phyloP scores from a whole-genome alignment of 306 rosid genomes.

The Cercis canadensis region DNA sequence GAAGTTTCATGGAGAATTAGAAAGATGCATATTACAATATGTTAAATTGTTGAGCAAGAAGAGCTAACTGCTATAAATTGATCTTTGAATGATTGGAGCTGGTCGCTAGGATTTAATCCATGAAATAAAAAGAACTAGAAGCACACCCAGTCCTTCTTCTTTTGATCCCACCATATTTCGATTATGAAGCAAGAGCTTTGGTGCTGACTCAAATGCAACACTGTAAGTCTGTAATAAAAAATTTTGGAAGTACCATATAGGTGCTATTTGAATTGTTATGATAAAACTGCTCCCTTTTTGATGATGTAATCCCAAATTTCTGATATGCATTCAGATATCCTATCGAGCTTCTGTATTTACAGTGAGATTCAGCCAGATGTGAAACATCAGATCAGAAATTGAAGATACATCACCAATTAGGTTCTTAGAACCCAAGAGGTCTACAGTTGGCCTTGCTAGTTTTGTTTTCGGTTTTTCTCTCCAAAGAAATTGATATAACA shows the following conservation, averaged over 20 bases:
- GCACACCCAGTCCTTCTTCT: too few relatives aligned
- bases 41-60: too few relatives aligned
- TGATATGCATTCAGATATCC: neutral
- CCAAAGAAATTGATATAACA: neutral
- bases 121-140: too few relatives aligned
- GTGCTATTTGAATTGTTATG: neutral
- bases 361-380: too few relatives aligned
- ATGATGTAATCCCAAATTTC: slow-evolving; percentile 6
- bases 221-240: too few relatives aligned
- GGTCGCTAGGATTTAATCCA: too few relatives aligned
- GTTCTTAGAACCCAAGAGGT: neutral
- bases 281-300: neutral
- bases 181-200: too few relatives aligned
- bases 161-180: too few relatives aligned
- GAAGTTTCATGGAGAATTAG: neutral
- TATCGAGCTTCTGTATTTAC: neutral
- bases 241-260: too few relatives aligned
- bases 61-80: too few relatives aligned
- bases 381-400: neutral
- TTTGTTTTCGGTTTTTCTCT: neutral
- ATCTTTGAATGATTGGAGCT: too few relatives aligned
- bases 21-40: neutral
- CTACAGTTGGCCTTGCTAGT: neutral
- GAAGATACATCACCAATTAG: neutral
- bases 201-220: too few relatives aligned